Evolutionary conservation across 2,329 filamentous ascomycete genomes (phyloP).

Genomic region (Fusarium sp.): DNA sequence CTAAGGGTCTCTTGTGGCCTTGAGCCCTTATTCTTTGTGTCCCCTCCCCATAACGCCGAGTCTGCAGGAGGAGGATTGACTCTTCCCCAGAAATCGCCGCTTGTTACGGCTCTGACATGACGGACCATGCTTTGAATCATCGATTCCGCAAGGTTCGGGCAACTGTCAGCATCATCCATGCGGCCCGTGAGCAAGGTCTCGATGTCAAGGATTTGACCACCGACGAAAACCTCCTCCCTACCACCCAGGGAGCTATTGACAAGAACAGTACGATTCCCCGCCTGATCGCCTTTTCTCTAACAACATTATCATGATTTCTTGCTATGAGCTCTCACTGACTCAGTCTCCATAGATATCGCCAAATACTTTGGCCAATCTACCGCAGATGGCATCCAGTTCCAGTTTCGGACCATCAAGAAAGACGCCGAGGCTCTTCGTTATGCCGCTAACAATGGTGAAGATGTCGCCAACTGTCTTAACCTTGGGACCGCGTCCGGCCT

Average conservation of each 20-base stretch:
- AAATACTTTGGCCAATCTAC: slow-evolving; percentile 69
- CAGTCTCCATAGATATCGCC: slow-evolving; percentile 60
- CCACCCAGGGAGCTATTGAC: slow-evolving; percentile 51
- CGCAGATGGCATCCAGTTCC: slow-evolving; percentile 65
- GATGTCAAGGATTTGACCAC: slow-evolving; percentile 55
- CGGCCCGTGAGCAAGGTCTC: slow-evolving; percentile 47
- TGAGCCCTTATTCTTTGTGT: neutral
- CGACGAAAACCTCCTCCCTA: slow-evolving; percentile 49
- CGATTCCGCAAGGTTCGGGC: slow-evolving; percentile 60
- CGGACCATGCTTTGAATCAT: slow-evolving; percentile 59
- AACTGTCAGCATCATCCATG: slow-evolving; percentile 51
- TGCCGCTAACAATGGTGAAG: slow-evolving; percentile 55
- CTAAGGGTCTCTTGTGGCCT: neutral
- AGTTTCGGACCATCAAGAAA: slow-evolving; percentile 65
- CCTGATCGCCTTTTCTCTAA: neutral
- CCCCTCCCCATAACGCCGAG: neutral
- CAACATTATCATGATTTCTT: neutral
- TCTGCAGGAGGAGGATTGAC: slow-evolving; percentile 46
- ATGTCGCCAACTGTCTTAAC: slow-evolving; percentile 55
- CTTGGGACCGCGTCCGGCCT: slow-evolving; percentile 38
- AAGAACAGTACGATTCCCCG: slow-evolving; percentile 51
- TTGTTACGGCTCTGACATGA: slow-evolving; percentile 61
- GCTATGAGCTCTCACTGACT: neutral
- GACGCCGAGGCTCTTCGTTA: slow-evolving; percentile 59
- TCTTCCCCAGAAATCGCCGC: slow-evolving; percentile 55